Percentiles rank a stretch among this genome's conserved stretches.
These are phyloP conservation scores for Grosmannia serpens DNA, from an alignment of 2,329 filamentous ascomycete genomes.

Conservation along the genomic window DNA sequence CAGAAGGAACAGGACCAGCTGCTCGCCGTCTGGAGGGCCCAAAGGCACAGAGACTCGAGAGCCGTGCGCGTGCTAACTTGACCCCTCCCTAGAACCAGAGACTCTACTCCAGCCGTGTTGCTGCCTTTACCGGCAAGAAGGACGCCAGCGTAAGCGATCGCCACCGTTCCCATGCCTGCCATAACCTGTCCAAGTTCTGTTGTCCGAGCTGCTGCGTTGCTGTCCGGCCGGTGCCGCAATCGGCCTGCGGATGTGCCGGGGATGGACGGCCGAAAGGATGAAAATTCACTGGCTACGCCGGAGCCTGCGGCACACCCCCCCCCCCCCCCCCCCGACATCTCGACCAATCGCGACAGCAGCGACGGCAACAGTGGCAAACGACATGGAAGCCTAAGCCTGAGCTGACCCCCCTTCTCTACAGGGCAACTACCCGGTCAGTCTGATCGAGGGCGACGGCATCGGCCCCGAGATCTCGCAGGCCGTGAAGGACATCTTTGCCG, in stretches of 20 bases:
- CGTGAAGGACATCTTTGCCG: conserved; percentile 96
- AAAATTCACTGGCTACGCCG: neutral
- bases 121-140: conserved; percentile 88
- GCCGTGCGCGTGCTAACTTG: neutral
- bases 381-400: neutral
- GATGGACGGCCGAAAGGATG: too few species aligned
- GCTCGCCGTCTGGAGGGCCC: too few species aligned
- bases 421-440: conserved; percentile 90
- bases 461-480: conserved; percentile 96
- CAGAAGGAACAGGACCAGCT: too few species aligned
- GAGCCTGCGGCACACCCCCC: neutral
- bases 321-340: neutral
- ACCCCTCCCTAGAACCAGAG: conserved; percentile 33
- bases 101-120: conserved; percentile 62
- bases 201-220: neutral
- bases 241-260: neutral
- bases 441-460: conserved; percentile 99
- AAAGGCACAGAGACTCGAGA: too few species aligned
- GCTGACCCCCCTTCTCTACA: conserved; percentile 22
- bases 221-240: neutral
- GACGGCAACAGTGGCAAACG: neutral
- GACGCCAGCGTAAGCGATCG: conserved; percentile 62
- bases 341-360: neutral
- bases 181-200: neutral
- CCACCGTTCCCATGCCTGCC: conserved; percentile 2